Base-by-base conservation (phyloP, 208 protist genomes). In the Acanthamoeba lenticulata region DNA sequence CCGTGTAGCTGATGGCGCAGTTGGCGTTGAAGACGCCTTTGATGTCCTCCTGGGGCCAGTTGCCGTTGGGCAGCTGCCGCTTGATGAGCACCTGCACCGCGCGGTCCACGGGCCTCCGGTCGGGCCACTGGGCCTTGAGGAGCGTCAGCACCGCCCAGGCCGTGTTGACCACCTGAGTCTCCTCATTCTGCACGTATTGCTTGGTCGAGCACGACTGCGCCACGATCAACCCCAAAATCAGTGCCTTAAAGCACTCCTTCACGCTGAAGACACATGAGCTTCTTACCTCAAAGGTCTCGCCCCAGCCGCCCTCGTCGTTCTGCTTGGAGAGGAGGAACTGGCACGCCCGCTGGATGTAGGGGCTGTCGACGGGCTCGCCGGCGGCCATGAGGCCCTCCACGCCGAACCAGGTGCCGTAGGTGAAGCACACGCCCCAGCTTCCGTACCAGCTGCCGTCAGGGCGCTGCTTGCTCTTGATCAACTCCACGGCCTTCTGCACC, bases 1-100 rank as follows among this genome's bases (percentile, higher is more conserved):
- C 96, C 38, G 95, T 98, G 96, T 99, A 99, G 95, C 98, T 97
- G 92, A 99, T 99, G 40, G 98, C 98, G 96, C 99, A 99, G 96
- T 99, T 99, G 72, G 98, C 98, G 97, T 99, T 99, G 96, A 99
- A 99, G 40, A 99, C 98, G 44, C 99, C 99, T 92, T 96, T 98
- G 91, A 99, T 99, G 81, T 79, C 91, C 45, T 97, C 95, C 81
- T 96, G 93, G 49, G 91, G 79, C 55, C 90, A 98, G 90, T 97
- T 95, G 62, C 96, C 96, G 93, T 97, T 96, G 32, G 57, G 38
- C 83, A 96, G 91, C 93, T 97, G 96, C 62, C 45, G 38, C 32
- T 79, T 49, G 5, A 96, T 81, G 1, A 98, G 47, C 34, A 95
- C 83, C 49, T 90, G 83, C 83, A 99, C 96, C 93, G 97, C 99